phyloP scores from a whole-genome alignment of 805 yeast species.

The Lachancea meyersii region DNA sequence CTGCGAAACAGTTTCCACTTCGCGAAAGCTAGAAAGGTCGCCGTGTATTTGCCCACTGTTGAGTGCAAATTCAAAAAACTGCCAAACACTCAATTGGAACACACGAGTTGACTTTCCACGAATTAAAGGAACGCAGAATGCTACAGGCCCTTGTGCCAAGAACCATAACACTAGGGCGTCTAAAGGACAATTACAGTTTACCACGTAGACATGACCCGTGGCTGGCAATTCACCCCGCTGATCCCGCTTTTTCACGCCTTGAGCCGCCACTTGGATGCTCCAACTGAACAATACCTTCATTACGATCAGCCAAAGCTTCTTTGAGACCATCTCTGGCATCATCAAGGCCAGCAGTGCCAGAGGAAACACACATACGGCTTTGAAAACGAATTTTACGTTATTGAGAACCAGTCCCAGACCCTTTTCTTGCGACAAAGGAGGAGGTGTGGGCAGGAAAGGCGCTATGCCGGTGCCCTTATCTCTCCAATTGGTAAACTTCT shows the following conservation, averaged over 20 bases:
- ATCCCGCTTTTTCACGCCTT: slow-evolving; percentile 38
- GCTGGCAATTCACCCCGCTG: slow-evolving; percentile 29
- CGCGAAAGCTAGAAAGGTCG: neutral
- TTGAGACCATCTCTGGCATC: slow-evolving; percentile 4
- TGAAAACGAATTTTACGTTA: slow-evolving; percentile 12
- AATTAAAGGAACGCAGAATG: slow-evolving; percentile 9
- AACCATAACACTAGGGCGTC: slow-evolving; percentile 38
- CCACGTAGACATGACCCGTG: slow-evolving; percentile 38
- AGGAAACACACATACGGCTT: slow-evolving; percentile 18
- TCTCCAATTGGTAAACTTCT: slow-evolving; percentile 76
- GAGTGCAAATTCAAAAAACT: slow-evolving; percentile 20
- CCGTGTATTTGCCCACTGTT: slow-evolving; percentile 8
- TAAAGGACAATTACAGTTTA: slow-evolving; percentile 43
- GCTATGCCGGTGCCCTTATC: slow-evolving; percentile 93
- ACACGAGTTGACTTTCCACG: slow-evolving; percentile 10
- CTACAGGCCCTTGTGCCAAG: slow-evolving; percentile 20
- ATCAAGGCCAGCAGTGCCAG: slow-evolving; percentile 10
- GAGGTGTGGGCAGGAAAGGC: slow-evolving; percentile 67
- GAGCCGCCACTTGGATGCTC: slow-evolving; percentile 34
- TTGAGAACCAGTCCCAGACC: slow-evolving; percentile 1
- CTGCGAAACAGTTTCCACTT: slow-evolving; percentile 1
- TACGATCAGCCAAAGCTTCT: slow-evolving; percentile 16
- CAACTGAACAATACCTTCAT: slow-evolving; percentile 34
- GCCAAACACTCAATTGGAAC: slow-evolving; percentile 14
- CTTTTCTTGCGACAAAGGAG: slow-evolving; percentile 11